Base-by-base conservation (phyloP, 2,329 filamentous ascomycete genomes). In the Pseudopyricularia javanii region DNA sequence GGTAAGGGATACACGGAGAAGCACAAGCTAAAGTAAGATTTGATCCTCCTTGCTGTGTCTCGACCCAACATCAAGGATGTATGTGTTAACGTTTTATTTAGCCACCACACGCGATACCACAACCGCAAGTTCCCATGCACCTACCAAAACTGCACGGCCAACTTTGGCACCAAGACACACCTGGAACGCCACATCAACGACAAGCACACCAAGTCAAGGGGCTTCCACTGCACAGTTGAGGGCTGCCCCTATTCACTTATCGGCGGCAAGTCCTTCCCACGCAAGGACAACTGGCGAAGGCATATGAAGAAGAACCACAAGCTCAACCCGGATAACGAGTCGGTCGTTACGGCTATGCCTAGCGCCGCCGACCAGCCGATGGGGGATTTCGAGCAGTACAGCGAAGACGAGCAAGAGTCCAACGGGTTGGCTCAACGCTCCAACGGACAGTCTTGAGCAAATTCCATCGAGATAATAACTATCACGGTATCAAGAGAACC, bases 221-320 rank as follows among this genome's bases (percentile, higher is more conserved):
- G 78, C 54, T 82, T 76, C 53, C 77, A 81, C 61, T 82, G 79
- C 58, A 75, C 71, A 0, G 70, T 78, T 4, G 68, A 67, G 2
- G 71, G 71, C 7, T 82, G 79, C 58, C 69, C 74, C 5, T 82
- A 79, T 60, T 80, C 76, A n/a, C 72, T 70, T 53, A 62, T 67
- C 15, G 78, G 78, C 8, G 76, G 78, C 53, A 80, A 79, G 56
- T 76, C 74, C 0, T 82, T 82, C 57, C 77, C 78, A 1, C 68
- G 79, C 52, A 82, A 82, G 60, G 79, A 82, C 59, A 82, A 82
- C 62, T 82, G 78, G 78, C 74, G 78, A 58, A 67, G 79, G 53
- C 79, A 82, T 60, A 81, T 82, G 77, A 68, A 72, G 34, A 81
- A 80, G 62, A 81, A 80, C 58, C 79, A 82, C 58, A 54, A 57